phyloP scores from a whole-genome alignment of 2,329 filamentous ascomycete genomes.

The Exserohilum turcica region DNA sequence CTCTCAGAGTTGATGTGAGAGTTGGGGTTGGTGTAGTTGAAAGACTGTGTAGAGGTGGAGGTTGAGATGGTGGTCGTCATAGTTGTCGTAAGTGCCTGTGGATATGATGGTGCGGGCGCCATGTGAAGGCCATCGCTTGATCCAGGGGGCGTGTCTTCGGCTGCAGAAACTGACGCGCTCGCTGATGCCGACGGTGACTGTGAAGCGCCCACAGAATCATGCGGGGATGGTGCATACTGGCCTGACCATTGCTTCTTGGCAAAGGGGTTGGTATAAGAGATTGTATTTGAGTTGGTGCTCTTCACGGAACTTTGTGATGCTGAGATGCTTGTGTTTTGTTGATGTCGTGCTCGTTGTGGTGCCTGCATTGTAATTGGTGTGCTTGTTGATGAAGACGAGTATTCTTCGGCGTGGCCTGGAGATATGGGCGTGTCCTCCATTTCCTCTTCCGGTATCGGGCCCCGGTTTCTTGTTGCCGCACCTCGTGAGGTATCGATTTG shows the following conservation, averaged over 20 bases:
- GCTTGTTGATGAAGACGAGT: constrained; percentile 38
- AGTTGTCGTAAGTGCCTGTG: constrained; percentile 34
- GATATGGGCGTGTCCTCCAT: constrained; percentile 30
- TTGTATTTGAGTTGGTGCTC: constrained; percentile 34
- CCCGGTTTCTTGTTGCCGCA: constrained; percentile 40
- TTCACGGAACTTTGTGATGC: constrained; percentile 41
- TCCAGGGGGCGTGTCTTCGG: constrained; percentile 45
- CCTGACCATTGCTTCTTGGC: constrained; percentile 22
- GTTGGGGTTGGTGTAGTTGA: constrained; percentile 32
- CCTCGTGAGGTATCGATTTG: constrained; percentile 40
- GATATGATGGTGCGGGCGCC: constrained; percentile 39
- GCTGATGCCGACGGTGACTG: constrained; percentile 39
- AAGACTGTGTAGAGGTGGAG: constrained; percentile 16
- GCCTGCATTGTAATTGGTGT: constrained; percentile 46
- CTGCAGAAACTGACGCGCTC: constrained; percentile 39
- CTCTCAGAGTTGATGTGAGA: constrained; percentile 33
- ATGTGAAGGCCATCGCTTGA: constrained; percentile 46
- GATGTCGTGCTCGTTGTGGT: constrained; percentile 33
- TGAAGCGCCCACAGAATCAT: constrained; percentile 34
- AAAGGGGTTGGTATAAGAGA: constrained; percentile 35
- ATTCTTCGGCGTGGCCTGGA: constrained; percentile 32
- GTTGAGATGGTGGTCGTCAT: constrained; percentile 24
- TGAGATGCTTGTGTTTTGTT: constrained; percentile 41
- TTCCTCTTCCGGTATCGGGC: constrained; percentile 34
- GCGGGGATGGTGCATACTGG: constrained; percentile 32